A percentile compares a stretch with the other conserved stretches of the same genome.
phyloP scores from a whole-genome alignment of 1,284 basidiomycete species.

The Papiliotrema fonsecae region DNA sequence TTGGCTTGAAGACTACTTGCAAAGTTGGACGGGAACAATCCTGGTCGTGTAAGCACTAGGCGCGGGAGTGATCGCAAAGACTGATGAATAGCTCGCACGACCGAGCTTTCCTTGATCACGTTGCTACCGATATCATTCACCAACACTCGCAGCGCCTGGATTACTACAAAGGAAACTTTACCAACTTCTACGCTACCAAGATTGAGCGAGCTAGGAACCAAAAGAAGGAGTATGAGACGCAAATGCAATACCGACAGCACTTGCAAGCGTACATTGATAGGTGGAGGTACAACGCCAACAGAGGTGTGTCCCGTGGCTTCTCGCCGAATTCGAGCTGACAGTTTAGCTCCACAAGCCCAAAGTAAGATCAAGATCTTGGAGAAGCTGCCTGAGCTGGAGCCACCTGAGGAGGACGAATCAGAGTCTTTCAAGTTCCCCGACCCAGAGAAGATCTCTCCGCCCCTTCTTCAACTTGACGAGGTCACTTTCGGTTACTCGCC shows the following conservation, averaged over 20 bases:
- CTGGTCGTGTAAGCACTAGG: constrained; percentile 71
- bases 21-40: constrained; percentile 90
- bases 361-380: constrained; percentile 98
- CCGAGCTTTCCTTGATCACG: constrained; percentile 94
- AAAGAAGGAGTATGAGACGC: constrained; percentile 89
- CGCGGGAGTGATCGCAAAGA: background rate
- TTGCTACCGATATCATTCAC: constrained; percentile 94
- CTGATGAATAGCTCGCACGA: constrained; percentile 73
- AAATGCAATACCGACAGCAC: constrained; percentile 90
- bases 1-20: constrained; percentile 81
- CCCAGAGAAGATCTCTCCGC: constrained; percentile 92
- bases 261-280: constrained; percentile 93
- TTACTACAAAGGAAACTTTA: constrained; percentile 87
- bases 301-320: constrained; percentile 48
- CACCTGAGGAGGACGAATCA: constrained; percentile 82
- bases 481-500: constrained; percentile 85
- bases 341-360: constrained; percentile 82
- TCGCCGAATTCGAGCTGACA: constrained; percentile 2
- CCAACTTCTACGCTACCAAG: constrained; percentile 98
- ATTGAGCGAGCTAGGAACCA: constrained; percentile 88
- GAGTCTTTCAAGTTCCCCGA: constrained; percentile 93
- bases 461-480: constrained; percentile 88
- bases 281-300: constrained; percentile 92
- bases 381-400: constrained; percentile 90
- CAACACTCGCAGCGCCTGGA: constrained; percentile 93